phyloP scores from a whole-genome alignment of 2,329 filamentous ascomycete genomes.

The Trematosphaeria pertusa region DNA sequence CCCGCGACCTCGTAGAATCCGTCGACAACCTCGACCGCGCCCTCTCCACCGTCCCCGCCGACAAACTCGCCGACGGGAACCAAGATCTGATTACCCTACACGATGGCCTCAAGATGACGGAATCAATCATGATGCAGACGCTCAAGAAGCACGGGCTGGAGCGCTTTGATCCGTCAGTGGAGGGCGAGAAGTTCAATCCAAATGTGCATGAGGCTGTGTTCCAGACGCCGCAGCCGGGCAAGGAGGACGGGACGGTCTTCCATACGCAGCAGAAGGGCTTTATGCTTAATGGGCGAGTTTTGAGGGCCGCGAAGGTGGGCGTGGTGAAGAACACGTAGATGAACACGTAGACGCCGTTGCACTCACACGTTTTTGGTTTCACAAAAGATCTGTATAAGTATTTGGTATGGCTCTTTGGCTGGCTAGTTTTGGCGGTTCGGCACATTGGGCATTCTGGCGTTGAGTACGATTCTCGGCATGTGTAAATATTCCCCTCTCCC shows the following conservation, averaged over 20 bases:
- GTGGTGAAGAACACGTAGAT: slow-evolving; percentile 80
- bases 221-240: slow-evolving; percentile 84
- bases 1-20: slow-evolving; percentile 91
- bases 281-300: slow-evolving; percentile 84
- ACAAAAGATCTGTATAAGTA: slow-evolving; percentile 28
- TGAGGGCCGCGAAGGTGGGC: slow-evolving; percentile 94
- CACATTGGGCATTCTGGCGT: slow-evolving; percentile 28
- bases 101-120: slow-evolving; percentile 94
- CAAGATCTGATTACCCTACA: slow-evolving; percentile 82
- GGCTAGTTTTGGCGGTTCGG: slow-evolving; percentile 16
- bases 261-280: slow-evolving; percentile 96
- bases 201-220: slow-evolving; percentile 97
- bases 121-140: slow-evolving; percentile 83
- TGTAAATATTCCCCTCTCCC: slow-evolving; percentile 44
- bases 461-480: slow-evolving; percentile 18
- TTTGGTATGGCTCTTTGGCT: slow-evolving; percentile 17
- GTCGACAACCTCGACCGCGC: slow-evolving; percentile 98
- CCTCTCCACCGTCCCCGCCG: slow-evolving; percentile 76
- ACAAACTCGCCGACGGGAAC: slow-evolving; percentile 71
- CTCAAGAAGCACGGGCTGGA: slow-evolving; percentile 94
- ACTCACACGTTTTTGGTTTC: not conserved
- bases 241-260: slow-evolving; percentile 91
- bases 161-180: slow-evolving; percentile 76
- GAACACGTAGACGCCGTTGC: not conserved
- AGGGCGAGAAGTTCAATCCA: slow-evolving; percentile 89